Evolutionary conservation across 2,329 filamentous ascomycete species (phyloP), one percentile per base, ranked within the genome.

Genomic region (Colletotrichum simmondsii): DNA sequence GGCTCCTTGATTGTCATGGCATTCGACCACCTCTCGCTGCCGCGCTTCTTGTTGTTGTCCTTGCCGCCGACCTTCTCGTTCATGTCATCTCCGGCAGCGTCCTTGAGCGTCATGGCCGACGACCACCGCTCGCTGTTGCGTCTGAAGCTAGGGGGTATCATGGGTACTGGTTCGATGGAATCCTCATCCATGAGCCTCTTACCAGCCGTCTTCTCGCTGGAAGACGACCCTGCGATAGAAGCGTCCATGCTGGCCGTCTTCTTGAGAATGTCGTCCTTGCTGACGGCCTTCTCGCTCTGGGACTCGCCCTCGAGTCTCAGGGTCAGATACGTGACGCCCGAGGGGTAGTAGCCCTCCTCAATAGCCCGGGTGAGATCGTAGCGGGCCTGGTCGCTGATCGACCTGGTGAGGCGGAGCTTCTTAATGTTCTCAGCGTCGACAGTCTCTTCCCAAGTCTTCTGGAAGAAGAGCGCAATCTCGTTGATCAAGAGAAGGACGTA

Each of bases 401-500:
- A 72, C 30, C 71, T 35, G 8, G 60, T 60, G 54, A 72, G 71
- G 19, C 66, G 66, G 11, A 72, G 56, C 35, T 60, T 70, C 66
- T 72, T 72, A 8, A 72, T 70, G 60, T 72, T 70, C 46, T 72
- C 66, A 12, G 32, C 66, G 28, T 70, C 52, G 22, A 72, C 26
- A 14, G 71, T 72, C 49, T 72, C 71, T 16, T 70, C 65, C 72
- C 72, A 74, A 3, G 72, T 67, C 72, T 65, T 73, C 52, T 72
- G 69, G 69, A 74, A 74, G 53, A 74, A 60, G 32, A 74, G 72
- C 24, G 65, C 71, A 12, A 75, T 54, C 69, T 77, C 75, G 28
- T 63, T 72, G 8, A 53, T 52, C 6, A 77, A 49, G 1, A 78
- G 73, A 5, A 75, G 53, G n/a, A 71, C 56, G 49, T 77, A 79